These are phyloP conservation scores for Pythium angustatum DNA, from an alignment of 352 stramenopile genomes.

Conservation along the genomic window DNA sequence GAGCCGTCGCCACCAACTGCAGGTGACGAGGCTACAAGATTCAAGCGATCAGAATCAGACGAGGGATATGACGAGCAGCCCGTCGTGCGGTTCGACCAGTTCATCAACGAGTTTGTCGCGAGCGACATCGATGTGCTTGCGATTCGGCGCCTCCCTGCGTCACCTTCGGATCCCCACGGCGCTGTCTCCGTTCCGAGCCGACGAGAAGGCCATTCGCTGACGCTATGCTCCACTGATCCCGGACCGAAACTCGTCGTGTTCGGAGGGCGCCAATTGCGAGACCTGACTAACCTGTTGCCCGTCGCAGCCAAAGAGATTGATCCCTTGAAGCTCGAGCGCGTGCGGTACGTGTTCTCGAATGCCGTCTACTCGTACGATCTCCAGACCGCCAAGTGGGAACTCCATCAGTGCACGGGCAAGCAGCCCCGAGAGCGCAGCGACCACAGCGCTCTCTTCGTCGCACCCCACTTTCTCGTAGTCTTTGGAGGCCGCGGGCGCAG, in stretches of 20 bases:
- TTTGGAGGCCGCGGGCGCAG: slow-evolving; percentile 58
- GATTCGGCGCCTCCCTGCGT: slow-evolving; percentile 17
- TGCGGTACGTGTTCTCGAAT: slow-evolving; percentile 63
- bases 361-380: slow-evolving; percentile 58
- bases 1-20: neutral
- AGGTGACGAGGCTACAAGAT: neutral
- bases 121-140: slow-evolving; percentile 18
- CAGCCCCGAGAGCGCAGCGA: slow-evolving; percentile 51
- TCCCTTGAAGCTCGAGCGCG: slow-evolving; percentile 53
- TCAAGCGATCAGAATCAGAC: neutral
- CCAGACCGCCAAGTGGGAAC: slow-evolving; percentile 34
- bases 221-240: slow-evolving; percentile 33
- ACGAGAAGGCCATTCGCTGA: slow-evolving; percentile 66
- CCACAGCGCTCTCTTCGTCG: slow-evolving; percentile 57
- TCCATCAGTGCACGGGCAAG: slow-evolving; percentile 39
- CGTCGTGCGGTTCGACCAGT: slow-evolving; percentile 10
- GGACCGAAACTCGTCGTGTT: slow-evolving; percentile 40
- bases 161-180: slow-evolving; percentile 39
- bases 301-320: slow-evolving; percentile 25
- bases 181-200: slow-evolving; percentile 50
- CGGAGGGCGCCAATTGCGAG: slow-evolving; percentile 51
- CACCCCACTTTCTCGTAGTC: slow-evolving; percentile 46
- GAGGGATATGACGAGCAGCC: neutral
- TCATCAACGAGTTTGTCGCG: slow-evolving; percentile 25
- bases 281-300: slow-evolving; percentile 47